A percentile compares a stretch with the other conserved stretches of the same genome.
Evolutionary conservation across 352 stramenopile genomes (phyloP).

Genomic region (Blastocystis hominis): DNA sequence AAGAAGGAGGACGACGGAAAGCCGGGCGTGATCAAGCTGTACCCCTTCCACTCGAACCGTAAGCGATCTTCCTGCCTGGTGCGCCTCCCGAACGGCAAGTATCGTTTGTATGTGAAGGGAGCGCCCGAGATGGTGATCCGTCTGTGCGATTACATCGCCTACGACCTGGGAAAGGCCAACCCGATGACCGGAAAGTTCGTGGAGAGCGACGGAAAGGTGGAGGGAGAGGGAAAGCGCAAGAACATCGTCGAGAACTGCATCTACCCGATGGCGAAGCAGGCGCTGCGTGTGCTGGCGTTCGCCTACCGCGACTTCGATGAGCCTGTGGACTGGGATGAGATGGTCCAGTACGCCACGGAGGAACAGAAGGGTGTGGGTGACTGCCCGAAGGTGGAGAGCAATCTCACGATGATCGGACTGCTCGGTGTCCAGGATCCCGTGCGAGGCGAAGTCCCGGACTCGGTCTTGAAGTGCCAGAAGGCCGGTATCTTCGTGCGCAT

Average conservation of each 20-base stretch:
- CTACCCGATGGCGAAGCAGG: slow-evolving; percentile 69
- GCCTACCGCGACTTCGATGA: slow-evolving; percentile 65
- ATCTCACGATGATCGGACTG: slow-evolving; percentile 76
- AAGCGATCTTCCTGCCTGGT: slow-evolving; percentile 50
- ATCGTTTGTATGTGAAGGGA: slow-evolving; percentile 67
- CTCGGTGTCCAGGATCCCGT: slow-evolving; percentile 90
- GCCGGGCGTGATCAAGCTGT: slow-evolving; percentile 50
- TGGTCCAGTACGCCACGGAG: slow-evolving; percentile 70
- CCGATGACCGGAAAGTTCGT: slow-evolving; percentile 38
- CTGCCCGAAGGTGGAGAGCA: slow-evolving; percentile 64
- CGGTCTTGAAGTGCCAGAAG: slow-evolving; percentile 81
- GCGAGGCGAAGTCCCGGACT: slow-evolving; percentile 79
- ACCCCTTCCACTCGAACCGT: slow-evolving; percentile 44
- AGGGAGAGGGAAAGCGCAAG: background rate
- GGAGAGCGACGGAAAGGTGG: slow-evolving; percentile 14
- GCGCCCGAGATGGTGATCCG: slow-evolving; percentile 57
- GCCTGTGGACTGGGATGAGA: slow-evolving; percentile 57
- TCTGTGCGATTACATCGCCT: slow-evolving; percentile 6
- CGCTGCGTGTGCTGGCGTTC: slow-evolving; percentile 71
- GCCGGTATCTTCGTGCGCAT: slow-evolving; percentile 90
- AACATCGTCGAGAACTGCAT: slow-evolving; percentile 65
- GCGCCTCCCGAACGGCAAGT: slow-evolving; percentile 59
- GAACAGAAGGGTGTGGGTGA: slow-evolving; percentile 58
- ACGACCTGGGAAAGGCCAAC: background rate
- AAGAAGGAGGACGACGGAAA: slow-evolving; percentile 47